Conservation (phyloP, 176 grass and related monocot species). For the Saccharum officinarum region DNA sequence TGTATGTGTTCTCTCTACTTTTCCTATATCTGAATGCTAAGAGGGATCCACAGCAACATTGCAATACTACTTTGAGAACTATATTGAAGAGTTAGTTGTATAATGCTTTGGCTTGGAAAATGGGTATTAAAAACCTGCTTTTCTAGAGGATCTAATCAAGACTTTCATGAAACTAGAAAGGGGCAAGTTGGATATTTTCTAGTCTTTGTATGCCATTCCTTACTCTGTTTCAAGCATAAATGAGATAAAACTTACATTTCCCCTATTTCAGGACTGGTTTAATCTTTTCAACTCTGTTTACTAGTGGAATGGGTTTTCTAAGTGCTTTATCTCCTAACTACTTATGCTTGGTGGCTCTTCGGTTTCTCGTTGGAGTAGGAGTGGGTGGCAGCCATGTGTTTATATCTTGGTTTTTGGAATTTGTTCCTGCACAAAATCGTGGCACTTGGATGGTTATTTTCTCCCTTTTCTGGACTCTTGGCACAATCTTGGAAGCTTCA, state of each 20-base stretch:
- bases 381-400: conserved; percentile 63
- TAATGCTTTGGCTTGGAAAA: not conserved
- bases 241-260: not conserved
- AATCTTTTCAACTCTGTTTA: conserved; percentile 63
- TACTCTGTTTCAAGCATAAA: not conserved
- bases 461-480: conserved; percentile 57
- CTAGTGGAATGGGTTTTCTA: conserved; percentile 52
- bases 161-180: not conserved
- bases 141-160: not conserved
- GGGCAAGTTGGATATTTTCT: not conserved
- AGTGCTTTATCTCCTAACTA: conserved; percentile 75
- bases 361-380: conserved; percentile 69
- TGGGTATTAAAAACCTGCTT: not conserved
- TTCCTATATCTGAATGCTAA: not conserved
- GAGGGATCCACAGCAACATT: not conserved
- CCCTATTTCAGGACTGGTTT: conserved; percentile 64
- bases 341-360: conserved; percentile 53
- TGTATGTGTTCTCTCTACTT: not conserved
- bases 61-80: not conserved
- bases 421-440: conserved; percentile 62
- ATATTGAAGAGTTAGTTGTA: not conserved
- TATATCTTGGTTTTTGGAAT: conserved; percentile 78
- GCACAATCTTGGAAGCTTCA: conserved; percentile 66
- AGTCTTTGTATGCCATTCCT: not conserved
- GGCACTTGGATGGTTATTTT: conserved; percentile 59